A percentile compares a stretch with the other conserved stretches of the same genome.
Evolutionary conservation across 2,329 filamentous ascomycete genomes (phyloP).

Genomic region (Aspergillus arachidicola): DNA sequence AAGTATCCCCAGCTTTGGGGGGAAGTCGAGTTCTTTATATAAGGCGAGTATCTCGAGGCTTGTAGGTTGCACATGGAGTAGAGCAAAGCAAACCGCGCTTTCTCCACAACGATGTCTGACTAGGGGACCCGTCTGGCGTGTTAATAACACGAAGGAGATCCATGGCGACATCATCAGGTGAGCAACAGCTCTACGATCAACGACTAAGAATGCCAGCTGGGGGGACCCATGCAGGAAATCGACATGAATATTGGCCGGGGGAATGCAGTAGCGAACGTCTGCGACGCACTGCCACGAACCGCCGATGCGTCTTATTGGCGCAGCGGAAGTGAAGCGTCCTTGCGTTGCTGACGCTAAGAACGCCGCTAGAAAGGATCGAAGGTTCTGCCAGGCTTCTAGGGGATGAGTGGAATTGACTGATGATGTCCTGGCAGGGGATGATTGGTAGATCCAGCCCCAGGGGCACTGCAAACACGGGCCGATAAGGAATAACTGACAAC

Average conservation of each 20-base stretch:
- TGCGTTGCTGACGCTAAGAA: constrained; percentile 27
- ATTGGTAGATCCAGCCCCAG: constrained; percentile 1
- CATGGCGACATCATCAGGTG: constrained; percentile 25
- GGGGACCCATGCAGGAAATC: constrained; percentile 13
- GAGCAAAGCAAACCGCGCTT: constrained; percentile 9
- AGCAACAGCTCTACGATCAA: constrained; percentile 16
- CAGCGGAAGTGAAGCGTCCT: constrained; percentile 18
- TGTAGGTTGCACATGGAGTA: constrained; percentile 25
- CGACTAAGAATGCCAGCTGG: constrained; percentile 12
- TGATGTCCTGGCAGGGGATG: background rate
- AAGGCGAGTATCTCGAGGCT: constrained; percentile 2
- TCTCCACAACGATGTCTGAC: constrained; percentile 14
- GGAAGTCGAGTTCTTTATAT: background rate
- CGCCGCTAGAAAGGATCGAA: constrained; percentile 22
- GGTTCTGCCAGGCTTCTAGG: constrained; percentile 26
- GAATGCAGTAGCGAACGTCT: constrained; percentile 12
- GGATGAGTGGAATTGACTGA: background rate
- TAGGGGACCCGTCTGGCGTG: background rate
- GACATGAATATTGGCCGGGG: constrained; percentile 6
- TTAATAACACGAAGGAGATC: constrained; percentile 21
- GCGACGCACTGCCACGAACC: constrained; percentile 16
- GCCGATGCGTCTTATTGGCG: constrained; percentile 13
- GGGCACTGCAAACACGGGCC: constrained; percentile 7
- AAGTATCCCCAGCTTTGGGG: background rate
- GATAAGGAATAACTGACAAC: constrained; percentile 6